These are phyloP conservation scores for Anisogramma anomala DNA, from an alignment of 2,329 filamentous ascomycete species.

Conservation along the genomic window DNA sequence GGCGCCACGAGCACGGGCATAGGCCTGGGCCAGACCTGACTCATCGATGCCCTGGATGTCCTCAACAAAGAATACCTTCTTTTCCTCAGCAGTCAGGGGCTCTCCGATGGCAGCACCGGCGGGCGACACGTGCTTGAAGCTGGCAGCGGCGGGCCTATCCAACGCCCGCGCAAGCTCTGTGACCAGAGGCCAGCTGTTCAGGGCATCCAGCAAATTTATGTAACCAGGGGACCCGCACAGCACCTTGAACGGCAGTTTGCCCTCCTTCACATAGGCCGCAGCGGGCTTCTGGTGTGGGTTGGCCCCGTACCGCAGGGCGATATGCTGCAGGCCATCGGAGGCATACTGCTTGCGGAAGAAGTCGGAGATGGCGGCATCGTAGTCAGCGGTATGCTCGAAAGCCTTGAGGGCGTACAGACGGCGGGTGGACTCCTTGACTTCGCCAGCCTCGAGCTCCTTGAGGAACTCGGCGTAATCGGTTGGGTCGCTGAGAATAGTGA, in stretches of 20 bases:
- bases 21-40: slow-evolving; percentile 82
- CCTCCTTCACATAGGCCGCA: slow-evolving; percentile 63
- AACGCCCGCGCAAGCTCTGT: slow-evolving; percentile 90
- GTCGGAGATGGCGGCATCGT: slow-evolving; percentile 85
- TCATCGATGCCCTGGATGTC: slow-evolving; percentile 83
- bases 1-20: slow-evolving; percentile 86
- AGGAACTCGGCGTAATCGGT: slow-evolving; percentile 90
- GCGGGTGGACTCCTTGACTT: slow-evolving; percentile 73
- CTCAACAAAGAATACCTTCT: slow-evolving; percentile 97
- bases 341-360: slow-evolving; percentile 99
- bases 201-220: slow-evolving; percentile 90
- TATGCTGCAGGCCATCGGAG: slow-evolving; percentile 67
- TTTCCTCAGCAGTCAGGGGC: slow-evolving; percentile 73
- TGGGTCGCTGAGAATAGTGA: slow-evolving; percentile 92
- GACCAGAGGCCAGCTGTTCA: slow-evolving; percentile 94
- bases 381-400: slow-evolving; percentile 95
- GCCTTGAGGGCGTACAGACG: slow-evolving; percentile 92
- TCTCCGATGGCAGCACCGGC: slow-evolving; percentile 91
- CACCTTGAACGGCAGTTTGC: slow-evolving; percentile 84
- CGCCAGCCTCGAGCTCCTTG: slow-evolving; percentile 75
- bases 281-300: slow-evolving; percentile 99
- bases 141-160: slow-evolving; percentile 79
- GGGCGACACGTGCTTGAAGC: slow-evolving; percentile 98
- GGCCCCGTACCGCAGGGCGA: slow-evolving; percentile 83
- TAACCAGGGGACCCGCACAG: slow-evolving; percentile 84